Base-by-base conservation (phyloP, 2,329 filamentous ascomycete species). In the Cordyceps fumosorosea region DNA sequence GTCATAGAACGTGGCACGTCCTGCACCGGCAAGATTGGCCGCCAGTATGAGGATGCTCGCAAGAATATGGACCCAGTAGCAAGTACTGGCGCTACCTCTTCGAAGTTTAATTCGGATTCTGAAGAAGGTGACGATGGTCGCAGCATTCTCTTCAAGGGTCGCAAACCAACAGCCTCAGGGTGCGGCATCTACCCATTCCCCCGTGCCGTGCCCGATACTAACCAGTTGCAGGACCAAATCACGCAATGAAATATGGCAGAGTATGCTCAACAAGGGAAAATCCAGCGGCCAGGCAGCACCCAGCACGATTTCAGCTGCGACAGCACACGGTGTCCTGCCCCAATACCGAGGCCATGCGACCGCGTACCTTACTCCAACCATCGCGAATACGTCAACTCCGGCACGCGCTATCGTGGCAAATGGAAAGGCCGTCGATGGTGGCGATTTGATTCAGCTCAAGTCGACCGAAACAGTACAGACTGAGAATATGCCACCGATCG, bases 301-400 rank as follows among this genome's bases (percentile, higher is more conserved):
- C 12, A 75, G 81, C 56, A 74, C 81, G 11, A 72, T 85, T 54
- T 82, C 81, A 3, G 80, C 82, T 3, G 80, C 78, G 51, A 84
- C 81, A 14, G 82, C 79, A 8, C 81, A 79, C 32, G 82, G 81
- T n/a, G 77, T 80, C 50, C 71, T 85, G 52, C 82, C 81, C 18
- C 80, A 82, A 37, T 84, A 81, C 62, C 70, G 75, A 11, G 81
- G 81, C 20, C 74, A 83, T 67, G 81, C 81, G 24, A 79, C 81
- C 11, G 80, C 81, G 24, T 82, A 79, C 53, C 72, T 82, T 22
- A 72, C 75, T 11, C 80, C 80, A 18, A 69, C 77, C 24, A 76
- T 79, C 54, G 76, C 74, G 42, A 78, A 78, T 64, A 67, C 73
- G 22, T 70, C 73, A 26, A 66, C 67, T 26, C 72, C 75, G 50